Conservation (phyloP, 2,329 filamentous ascomycete species). For the Fusarium circinatum region DNA sequence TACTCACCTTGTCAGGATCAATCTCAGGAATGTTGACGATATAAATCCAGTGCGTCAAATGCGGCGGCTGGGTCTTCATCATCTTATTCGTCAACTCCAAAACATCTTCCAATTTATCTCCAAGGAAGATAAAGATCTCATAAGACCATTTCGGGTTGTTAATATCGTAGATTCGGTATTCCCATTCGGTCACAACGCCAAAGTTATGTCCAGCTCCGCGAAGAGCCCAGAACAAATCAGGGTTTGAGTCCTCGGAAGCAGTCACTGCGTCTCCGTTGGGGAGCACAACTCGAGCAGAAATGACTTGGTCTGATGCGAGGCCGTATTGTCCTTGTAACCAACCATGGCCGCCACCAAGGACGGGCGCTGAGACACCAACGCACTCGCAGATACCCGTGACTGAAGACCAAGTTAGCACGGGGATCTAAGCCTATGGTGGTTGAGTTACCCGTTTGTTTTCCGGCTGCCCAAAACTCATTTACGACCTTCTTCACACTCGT, state of each 20-base stretch:
- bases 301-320: constrained; percentile 18
- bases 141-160: constrained; percentile 50
- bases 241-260: background rate
- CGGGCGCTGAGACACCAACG: constrained; percentile 44
- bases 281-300: constrained; percentile 17
- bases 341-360: constrained; percentile 26
- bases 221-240: constrained; percentile 54
- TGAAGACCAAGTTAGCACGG: background rate
- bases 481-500: constrained; percentile 19
- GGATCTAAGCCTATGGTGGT: rapidly evolving
- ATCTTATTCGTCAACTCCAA: constrained; percentile 24
- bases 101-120: constrained; percentile 32
- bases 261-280: constrained; percentile 17
- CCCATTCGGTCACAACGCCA: constrained; percentile 58
- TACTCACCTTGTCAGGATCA: constrained; percentile 9
- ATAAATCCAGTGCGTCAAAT: constrained; percentile 31
- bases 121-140: constrained; percentile 51
- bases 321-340: constrained; percentile 31
- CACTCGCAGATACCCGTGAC: constrained; percentile 41
- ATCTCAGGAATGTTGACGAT: constrained; percentile 31
- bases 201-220: constrained; percentile 65
- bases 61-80: constrained; percentile 25
- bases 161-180: constrained; percentile 58
- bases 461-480: constrained; percentile 1
- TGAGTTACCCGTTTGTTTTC: constrained; percentile 26